Evolutionary conservation across 352 stramenopile genomes (phyloP), one percentile per base, ranked within the genome.

Genomic region (Pythium sukuiense): DNA sequence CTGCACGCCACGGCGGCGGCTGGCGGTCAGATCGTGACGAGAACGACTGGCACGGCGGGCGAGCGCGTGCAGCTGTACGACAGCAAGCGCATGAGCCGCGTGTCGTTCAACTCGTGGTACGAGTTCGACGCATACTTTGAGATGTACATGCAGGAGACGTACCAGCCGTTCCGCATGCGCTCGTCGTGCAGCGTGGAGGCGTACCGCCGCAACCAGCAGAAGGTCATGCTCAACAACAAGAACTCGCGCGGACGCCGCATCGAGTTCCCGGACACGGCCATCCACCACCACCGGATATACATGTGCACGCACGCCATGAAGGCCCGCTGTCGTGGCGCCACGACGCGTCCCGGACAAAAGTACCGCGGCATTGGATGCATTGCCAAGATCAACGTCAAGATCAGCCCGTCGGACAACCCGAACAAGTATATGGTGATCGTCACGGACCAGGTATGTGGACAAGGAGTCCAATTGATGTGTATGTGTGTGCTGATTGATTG

Each of bases 221-320:
- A 93, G 69, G 83, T 92, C 52, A 93, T 92, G 85, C 83, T 91
- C 52, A 93, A 89, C 65, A 92, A 93, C 72, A 93, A 93, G 70
- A 92, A 87, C 72, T 91, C 85, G 45, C 81, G 85, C 54, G 85
- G 83, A 33, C 78, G 83, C 30, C 81, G 85, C 50, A 89, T 89
- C 33, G 85, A 93, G 67, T 93, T 93, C 37, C 85, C 85, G 6
- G 85, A 93, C 61, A 72, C 81, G 45, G 85, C 85, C 50, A 90
- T 92, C 69, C 85, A 93, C 63, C 85, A 93, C 70, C 85, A 93
- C 63, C 85, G 85, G 77, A 93, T 93, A 87, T 93, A 93, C 70
- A 93, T 93, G 85, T 93, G 85, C 73, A 93, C 85, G 49, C 85
- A 93, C 72, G 85, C 85, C 45, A 93, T 93, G 85, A 93, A 93